These are phyloP conservation scores for Aureobasidium pullulans DNA, from an alignment of 2,329 filamentous ascomycete species.

Conservation along the genomic window DNA sequence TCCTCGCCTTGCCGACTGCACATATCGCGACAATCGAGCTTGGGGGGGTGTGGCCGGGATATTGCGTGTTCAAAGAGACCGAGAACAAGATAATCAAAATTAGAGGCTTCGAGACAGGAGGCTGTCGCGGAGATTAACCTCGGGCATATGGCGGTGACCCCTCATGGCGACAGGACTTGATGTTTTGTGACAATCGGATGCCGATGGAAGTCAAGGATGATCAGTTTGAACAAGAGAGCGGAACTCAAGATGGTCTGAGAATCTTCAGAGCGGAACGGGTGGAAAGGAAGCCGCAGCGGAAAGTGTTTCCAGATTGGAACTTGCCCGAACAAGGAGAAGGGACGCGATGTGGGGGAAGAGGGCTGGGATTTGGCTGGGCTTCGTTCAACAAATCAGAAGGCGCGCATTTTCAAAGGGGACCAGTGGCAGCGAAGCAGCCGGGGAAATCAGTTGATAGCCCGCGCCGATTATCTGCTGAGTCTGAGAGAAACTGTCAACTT, in stretches of 20 bases:
- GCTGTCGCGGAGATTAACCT: not conserved
- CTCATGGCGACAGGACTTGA: not conserved
- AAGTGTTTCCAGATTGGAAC: not conserved
- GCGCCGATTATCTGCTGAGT: not conserved
- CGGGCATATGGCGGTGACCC: not conserved
- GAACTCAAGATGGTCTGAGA: not conserved
- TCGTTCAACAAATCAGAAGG: not conserved
- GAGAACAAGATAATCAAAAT: not conserved
- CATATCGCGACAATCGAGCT: too few relatives aligned
- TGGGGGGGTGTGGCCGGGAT: too few relatives aligned
- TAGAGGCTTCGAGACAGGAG: not conserved
- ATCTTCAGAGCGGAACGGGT: not conserved
- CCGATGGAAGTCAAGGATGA: not conserved
- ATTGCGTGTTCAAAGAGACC: not conserved
- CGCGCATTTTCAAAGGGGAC: not conserved
- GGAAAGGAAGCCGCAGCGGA: not conserved
- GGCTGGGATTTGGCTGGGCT: not conserved
- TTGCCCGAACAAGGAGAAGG: not conserved
- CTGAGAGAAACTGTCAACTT: slow-evolving; percentile 1
- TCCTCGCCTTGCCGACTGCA: too few relatives aligned
- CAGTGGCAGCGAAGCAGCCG: not conserved
- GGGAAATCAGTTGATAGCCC: not conserved
- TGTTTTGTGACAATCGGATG: not conserved
- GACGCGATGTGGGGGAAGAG: not conserved
- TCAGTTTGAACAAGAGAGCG: not conserved